These are phyloP conservation scores for Podaxis sp. DNA, from an alignment of 768 basidiomycete genomes.

Conservation along the genomic window DNA sequence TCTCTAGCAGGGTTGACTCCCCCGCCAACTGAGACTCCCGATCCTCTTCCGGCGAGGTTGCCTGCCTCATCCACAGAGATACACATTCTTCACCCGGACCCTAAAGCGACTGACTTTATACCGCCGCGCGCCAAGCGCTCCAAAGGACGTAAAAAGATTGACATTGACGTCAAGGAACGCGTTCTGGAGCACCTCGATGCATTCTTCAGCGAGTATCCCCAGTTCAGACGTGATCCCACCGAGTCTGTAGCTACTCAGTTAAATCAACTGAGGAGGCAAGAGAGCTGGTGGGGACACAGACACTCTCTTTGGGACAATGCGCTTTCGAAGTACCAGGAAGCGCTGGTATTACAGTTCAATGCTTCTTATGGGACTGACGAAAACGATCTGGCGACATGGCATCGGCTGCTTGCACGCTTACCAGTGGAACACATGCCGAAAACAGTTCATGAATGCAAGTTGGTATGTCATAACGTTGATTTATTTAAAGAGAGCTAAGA, in stretches of 20 bases:
- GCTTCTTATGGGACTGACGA: constrained; percentile 26
- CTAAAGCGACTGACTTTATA: too few species aligned
- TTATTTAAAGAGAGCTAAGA: background rate
- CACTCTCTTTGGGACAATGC: constrained; percentile 8
- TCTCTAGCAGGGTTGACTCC: background rate
- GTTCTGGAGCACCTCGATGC: background rate
- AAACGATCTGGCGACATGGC: constrained; percentile 23
- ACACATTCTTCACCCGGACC: too few species aligned
- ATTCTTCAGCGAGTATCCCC: background rate
- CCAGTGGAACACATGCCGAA: background rate
- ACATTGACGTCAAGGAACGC: background rate
- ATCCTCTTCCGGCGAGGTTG: too few species aligned
- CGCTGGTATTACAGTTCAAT: constrained; percentile 27
- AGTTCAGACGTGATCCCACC: background rate
- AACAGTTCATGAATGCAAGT: constrained; percentile 1
- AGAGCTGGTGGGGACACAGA: constrained; percentile 1
- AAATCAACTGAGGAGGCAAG: background rate
- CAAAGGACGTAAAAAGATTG: too few species aligned
- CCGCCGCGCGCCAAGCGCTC: too few species aligned
- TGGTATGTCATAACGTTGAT: background rate
- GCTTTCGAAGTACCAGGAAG: constrained; percentile 19
- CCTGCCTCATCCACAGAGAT: too few species aligned
- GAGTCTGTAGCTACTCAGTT: constrained; percentile 5
- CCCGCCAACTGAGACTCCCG: too few species aligned
- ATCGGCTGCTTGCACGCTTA: background rate